These are phyloP conservation scores for Talaromyces sp. DNA, from an alignment of 2,329 filamentous ascomycete genomes.

Conservation along the genomic window DNA sequence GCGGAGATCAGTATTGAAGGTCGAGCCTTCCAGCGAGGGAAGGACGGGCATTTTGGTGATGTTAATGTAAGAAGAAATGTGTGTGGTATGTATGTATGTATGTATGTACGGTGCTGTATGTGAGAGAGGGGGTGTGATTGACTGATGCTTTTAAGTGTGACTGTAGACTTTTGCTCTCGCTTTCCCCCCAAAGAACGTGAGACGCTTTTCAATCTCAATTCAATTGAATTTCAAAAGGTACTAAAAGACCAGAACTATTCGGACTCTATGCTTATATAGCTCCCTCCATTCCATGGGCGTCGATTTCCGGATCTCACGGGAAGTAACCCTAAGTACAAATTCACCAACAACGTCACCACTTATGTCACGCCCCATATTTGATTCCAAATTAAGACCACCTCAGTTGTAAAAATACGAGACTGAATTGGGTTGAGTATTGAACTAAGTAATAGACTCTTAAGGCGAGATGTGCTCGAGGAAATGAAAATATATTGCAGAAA, in stretches of 20 bases:
- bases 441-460: too few relatives aligned
- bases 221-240: too few relatives aligned
- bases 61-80: too few relatives aligned
- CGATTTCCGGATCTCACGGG: neutral
- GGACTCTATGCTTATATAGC: too few relatives aligned
- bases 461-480: too few relatives aligned
- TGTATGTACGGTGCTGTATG: neutral
- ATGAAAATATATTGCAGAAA: too few relatives aligned
- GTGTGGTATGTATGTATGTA: neutral
- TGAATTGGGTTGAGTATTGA: neutral
- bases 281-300: neutral
- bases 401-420: neutral
- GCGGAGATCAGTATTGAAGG: constrained; percentile 51
- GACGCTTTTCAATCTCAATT: too few relatives aligned
- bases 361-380: neutral
- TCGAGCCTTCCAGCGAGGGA: constrained; percentile 20
- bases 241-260: too few relatives aligned
- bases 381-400: neutral
- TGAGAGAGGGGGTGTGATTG: neutral
- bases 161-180: too few relatives aligned
- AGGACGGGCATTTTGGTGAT: neutral
- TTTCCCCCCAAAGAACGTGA: too few relatives aligned
- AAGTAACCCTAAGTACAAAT: neutral
- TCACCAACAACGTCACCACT: neutral
- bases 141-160: too few relatives aligned